phyloP scores from a whole-genome alignment of 495 filamentous ascomycete species.

The Talaromyces trachyspermus region DNA sequence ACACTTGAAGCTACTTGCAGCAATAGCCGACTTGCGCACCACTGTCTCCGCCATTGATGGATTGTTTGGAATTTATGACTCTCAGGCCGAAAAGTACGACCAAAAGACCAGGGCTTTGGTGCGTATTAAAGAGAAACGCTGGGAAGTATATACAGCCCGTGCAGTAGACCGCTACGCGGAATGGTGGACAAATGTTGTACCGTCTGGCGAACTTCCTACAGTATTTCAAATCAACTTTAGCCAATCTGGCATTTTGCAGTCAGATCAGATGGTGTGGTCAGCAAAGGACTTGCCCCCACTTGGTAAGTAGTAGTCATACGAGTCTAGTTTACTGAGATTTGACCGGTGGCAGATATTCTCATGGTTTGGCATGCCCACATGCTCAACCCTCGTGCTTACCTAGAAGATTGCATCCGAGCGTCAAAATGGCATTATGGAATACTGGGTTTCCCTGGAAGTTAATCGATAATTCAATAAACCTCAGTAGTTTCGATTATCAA shows the following conservation, averaged over 20 bases:
- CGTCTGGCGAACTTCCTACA: slow-evolving; percentile 5
- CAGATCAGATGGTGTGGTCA: slow-evolving; percentile 10
- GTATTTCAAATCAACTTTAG: too few relatives aligned
- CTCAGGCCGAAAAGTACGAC: slow-evolving; percentile 19
- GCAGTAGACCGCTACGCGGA: slow-evolving; percentile 66
- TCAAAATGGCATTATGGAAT: slow-evolving; percentile 52
- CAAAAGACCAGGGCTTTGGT: slow-evolving; percentile 22
- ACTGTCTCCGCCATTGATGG: slow-evolving; percentile 54
- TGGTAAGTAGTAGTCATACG: slow-evolving; percentile 14
- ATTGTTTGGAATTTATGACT: slow-evolving; percentile 56
- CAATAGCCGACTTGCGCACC: slow-evolving; percentile 61
- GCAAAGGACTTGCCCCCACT: slow-evolving; percentile 22
- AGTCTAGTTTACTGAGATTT: neutral
- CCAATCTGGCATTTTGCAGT: too few relatives aligned
- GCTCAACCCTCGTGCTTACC: slow-evolving; percentile 71
- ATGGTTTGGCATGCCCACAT: slow-evolving; percentile 90
- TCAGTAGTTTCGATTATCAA: slow-evolving; percentile 52
- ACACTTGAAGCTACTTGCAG: slow-evolving; percentile 70
- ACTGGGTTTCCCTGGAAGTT: slow-evolving; percentile 67
- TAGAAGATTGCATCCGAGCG: slow-evolving; percentile 70
- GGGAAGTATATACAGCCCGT: slow-evolving; percentile 66
- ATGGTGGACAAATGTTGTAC: slow-evolving; percentile 53
- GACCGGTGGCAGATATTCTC: slow-evolving; percentile 53
- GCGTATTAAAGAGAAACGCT: slow-evolving; percentile 66
- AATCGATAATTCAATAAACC: slow-evolving; percentile 58